Base-by-base conservation (phyloP, 768 basidiomycete genomes). In the Leccinum longicurvipes region DNA sequence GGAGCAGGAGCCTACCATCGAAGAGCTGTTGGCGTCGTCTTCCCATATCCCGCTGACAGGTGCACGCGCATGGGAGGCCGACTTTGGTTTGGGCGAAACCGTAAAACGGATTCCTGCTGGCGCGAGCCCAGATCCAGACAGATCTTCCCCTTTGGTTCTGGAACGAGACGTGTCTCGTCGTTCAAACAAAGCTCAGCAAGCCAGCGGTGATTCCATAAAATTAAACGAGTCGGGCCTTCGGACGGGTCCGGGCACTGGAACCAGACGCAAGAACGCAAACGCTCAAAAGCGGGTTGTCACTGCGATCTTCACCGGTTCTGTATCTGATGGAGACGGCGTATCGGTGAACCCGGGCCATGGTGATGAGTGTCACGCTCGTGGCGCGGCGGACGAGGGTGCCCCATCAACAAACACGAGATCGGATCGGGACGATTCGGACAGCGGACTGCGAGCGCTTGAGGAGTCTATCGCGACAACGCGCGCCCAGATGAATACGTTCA, bases 31-130 rank as follows among this genome's bases (percentile, higher is more conserved):
- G 45, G 57, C 61, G 10, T 63, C 59, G 8, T 63, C 71, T 48
- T 52, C 55, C 3, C n/a, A 23, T 25, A 45, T 46, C 19, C 55
- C 69, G 19, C 42, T 72, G 24, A 57, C 29, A 47, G 70, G 71
- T 27, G 70, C 63, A 24, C 67, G 60, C 3, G 70, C 71, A 41
- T 71, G 70, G 71, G 70, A 71, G 32, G 67, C 60, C 21, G 70
- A 71, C 36, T 57, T 61, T 9, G 60, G 53, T n/a, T 23, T 71
- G 12, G 65, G 65, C 12, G 71, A 71, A 4, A 71, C 71, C 17
- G 64, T 71, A 15, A 71, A 71, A 47, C 65, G 62, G 12, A 39
- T 69, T n/a, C 57, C 69, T 36, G 23, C 25, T 52, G 27, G 53
- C 12, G 2, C 25, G 3, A 28, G 17, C 10, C 23, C 47, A 15